These are phyloP conservation scores for Clarireedia homoeocarpa DNA, from an alignment of 2,329 filamentous ascomycete genomes.

Conservation along the genomic window DNA sequence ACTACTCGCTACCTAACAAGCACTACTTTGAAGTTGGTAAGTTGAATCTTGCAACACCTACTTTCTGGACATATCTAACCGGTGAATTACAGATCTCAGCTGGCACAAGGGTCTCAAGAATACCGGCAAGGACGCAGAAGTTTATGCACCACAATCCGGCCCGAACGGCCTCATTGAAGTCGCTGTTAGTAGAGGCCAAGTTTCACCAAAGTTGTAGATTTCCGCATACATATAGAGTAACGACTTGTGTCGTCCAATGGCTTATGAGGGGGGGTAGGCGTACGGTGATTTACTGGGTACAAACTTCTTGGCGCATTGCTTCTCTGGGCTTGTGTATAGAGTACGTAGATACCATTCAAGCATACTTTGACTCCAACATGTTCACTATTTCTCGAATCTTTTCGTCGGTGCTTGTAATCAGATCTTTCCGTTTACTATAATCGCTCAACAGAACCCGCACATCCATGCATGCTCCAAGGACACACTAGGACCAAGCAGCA, in stretches of 20 bases:
- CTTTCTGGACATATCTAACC: constrained; percentile 12
- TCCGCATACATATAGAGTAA: neutral
- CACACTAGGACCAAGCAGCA: no score
- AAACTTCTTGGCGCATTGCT: neutral
- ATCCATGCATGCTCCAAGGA: no score
- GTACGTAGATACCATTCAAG: neutral
- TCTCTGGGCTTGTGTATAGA: neutral
- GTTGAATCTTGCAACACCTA: constrained; percentile 29
- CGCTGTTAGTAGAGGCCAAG: constrained; percentile 57
- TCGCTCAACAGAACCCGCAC: no score
- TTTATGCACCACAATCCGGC: constrained; percentile 85
- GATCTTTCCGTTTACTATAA: no score
- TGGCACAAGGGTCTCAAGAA: constrained; percentile 97
- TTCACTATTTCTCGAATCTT: no score
- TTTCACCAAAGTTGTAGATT: constrained; percentile 22
- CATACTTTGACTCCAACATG: no score
- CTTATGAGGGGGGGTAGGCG: neutral
- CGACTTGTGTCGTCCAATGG: neutral
- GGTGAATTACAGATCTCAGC: constrained; percentile 60
- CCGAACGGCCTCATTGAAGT: constrained; percentile 96
- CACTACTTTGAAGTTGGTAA: constrained; percentile 95
- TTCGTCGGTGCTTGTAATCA: no score
- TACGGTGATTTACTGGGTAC: neutral
- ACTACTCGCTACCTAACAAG: constrained; percentile 90
- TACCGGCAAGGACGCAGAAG: constrained; percentile 89